A percentile compares a stretch with the other conserved stretches of the same genome.
These are phyloP conservation scores for Cetraspora pellucida DNA, from an alignment of 192 early-diverging fungal species.

Conservation along the genomic window DNA sequence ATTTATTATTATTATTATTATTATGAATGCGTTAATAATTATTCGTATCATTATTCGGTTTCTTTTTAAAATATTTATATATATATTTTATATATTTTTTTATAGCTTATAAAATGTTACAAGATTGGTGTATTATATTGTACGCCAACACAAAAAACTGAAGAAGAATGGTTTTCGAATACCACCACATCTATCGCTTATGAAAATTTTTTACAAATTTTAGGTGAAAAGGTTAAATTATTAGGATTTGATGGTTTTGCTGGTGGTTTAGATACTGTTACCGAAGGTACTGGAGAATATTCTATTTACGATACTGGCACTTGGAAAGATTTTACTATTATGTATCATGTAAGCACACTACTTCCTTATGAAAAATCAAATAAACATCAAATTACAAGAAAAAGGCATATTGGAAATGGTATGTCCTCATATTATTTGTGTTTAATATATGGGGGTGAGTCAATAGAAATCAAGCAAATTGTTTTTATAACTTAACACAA, in stretches of 20 bases:
- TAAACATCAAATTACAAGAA: constrained; percentile 69
- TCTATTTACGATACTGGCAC: constrained; percentile 62
- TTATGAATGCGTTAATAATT: background rate
- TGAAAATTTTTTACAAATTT: constrained; percentile 67
- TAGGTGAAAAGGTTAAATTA: constrained; percentile 72
- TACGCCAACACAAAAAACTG: constrained; percentile 66
- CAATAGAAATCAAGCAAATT: too few relatives aligned
- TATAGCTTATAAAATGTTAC: constrained; percentile 45
- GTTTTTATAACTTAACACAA: too few relatives aligned
- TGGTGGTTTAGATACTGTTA: constrained; percentile 72
- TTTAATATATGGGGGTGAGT: too few relatives aligned
- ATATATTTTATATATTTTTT: background rate
- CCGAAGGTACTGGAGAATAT: constrained; percentile 68
- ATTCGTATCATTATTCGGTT: background rate
- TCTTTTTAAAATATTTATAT: background rate
- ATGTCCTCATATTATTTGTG: background rate
- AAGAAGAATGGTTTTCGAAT: constrained; percentile 81
- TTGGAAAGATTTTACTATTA: constrained; percentile 75
- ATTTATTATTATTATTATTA: constrained; percentile 43
- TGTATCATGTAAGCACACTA: constrained; percentile 78
- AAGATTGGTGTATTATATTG: constrained; percentile 83
- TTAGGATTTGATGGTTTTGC: constrained; percentile 76
- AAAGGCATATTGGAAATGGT: constrained; percentile 65
- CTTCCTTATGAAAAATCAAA: constrained; percentile 69
- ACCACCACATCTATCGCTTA: constrained; percentile 55